Evolutionary conservation across 2,329 filamentous ascomycete species (phyloP).

Genomic region (Westerdykella aurantiaca): DNA sequence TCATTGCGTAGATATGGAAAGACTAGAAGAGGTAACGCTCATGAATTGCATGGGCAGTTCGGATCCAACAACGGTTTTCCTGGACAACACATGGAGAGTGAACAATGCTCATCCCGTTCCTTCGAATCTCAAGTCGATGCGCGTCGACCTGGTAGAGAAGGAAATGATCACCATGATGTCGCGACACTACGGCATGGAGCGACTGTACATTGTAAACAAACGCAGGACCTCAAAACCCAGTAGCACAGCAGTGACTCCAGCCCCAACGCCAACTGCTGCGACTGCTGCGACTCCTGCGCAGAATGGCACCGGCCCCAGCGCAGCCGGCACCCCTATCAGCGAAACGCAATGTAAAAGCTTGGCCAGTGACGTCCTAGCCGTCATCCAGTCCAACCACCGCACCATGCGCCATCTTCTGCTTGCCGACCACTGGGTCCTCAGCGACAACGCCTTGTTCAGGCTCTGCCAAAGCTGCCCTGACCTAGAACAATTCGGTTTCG

Average conservation of each 20-base stretch:
- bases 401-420: conserved; percentile 54
- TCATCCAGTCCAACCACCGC: conserved; percentile 46
- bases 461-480: conserved; percentile 52
- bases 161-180: conserved; percentile 41
- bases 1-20: conserved; percentile 38
- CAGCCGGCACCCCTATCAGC: conserved; percentile 18
- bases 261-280: conserved; percentile 15
- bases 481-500: conserved; percentile 54
- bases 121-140: conserved; percentile 43
- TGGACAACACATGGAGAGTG: conserved; percentile 51
- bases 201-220: conserved; percentile 45
- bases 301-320: conserved; percentile 12
- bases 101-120: conserved; percentile 20
- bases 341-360: conserved; percentile 32
- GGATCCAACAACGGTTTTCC: conserved; percentile 46
- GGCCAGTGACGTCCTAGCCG: conserved; percentile 45
- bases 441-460: conserved; percentile 44
- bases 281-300: conserved; percentile 15
- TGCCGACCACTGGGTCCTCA: conserved; percentile 51
- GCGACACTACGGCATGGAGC: conserved; percentile 43
- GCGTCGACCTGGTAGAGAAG: conserved; percentile 46
- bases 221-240: conserved; percentile 19
- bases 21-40: conserved; percentile 47
- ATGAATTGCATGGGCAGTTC: conserved; percentile 49
- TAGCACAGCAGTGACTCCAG: conserved; percentile 24